Evolutionary conservation across 2,329 filamentous ascomycete genomes (phyloP).

Genomic region (Myriosclerotinia scirpicola): DNA sequence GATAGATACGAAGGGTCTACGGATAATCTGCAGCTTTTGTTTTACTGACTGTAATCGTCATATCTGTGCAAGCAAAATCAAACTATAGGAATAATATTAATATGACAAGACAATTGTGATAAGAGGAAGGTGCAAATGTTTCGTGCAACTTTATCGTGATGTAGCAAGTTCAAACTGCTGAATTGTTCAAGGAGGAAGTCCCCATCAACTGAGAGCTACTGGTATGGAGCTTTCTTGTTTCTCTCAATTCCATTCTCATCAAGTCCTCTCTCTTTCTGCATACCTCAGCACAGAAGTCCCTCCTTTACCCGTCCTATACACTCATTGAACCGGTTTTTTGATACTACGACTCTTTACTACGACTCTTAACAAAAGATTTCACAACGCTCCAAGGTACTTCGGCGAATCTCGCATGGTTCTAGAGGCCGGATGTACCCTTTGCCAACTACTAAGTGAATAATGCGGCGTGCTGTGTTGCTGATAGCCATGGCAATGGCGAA

Average conservation of each 20-base stretch:
- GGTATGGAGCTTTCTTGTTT: neutral
- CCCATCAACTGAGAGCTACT: neutral
- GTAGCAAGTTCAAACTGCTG: neutral
- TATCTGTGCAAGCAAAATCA: slow-evolving; percentile 8
- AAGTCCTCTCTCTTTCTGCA: neutral
- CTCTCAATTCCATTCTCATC: neutral
- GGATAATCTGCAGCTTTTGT: slow-evolving; percentile 60
- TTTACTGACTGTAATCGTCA: slow-evolving; percentile 52
- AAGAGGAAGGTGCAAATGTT: slow-evolving; percentile 10
- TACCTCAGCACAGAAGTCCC: neutral
- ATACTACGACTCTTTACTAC: neutral
- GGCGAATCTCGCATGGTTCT: neutral
- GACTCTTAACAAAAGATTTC: neutral
- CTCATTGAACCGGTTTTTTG: neutral
- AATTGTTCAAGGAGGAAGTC: neutral
- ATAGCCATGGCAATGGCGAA: slow-evolving; percentile 25
- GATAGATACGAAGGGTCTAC: slow-evolving; percentile 61
- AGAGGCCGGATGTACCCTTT: neutral
- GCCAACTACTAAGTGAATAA: slow-evolving; percentile 4
- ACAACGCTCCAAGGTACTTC: neutral
- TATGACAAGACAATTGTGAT: neutral
- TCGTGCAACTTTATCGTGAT: slow-evolving; percentile 6
- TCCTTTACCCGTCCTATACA: neutral
- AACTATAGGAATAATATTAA: neutral
- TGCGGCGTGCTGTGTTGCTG: slow-evolving; percentile 25